Conservation (phyloP, 495 filamentous ascomycete genomes). For the Talaromyces borbonicus region DNA sequence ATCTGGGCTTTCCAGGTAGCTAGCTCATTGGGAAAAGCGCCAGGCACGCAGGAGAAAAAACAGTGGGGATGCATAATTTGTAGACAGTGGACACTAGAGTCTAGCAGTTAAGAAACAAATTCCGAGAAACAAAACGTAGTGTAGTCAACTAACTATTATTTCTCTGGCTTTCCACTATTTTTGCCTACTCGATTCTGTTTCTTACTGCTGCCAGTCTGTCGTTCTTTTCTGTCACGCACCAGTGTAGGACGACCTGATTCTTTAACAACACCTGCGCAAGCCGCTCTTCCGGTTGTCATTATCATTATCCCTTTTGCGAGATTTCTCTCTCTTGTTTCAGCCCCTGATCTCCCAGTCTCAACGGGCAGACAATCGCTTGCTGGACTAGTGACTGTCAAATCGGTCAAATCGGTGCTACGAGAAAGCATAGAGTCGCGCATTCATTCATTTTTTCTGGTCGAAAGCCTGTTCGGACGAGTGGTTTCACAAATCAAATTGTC, state of each 20-base stretch:
- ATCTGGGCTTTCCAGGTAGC: too few relatives aligned
- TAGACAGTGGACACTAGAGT: not conserved
- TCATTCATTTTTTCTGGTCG: not conserved
- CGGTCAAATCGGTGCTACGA: not conserved
- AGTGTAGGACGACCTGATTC: too few relatives aligned
- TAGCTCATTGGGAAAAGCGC: conserved; percentile 2
- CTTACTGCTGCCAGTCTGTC: conserved; percentile 1
- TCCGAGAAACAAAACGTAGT: too few relatives aligned
- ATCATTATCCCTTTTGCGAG: not conserved
- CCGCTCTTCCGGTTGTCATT: too few relatives aligned
- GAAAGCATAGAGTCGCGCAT: too few relatives aligned
- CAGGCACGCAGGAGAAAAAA: not conserved
- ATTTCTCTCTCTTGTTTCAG: not conserved
- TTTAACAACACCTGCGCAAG: too few relatives aligned
- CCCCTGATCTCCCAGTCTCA: conserved; percentile 11
- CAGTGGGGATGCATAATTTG: not conserved
- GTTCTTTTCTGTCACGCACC: conserved; percentile 5
- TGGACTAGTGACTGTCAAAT: conserved; percentile 23
- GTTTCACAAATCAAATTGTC: too few relatives aligned
- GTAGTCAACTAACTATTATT: too few relatives aligned
- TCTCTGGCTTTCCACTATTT: not conserved
- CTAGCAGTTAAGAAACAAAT: conserved; percentile 1
- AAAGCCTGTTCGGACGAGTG: too few relatives aligned
- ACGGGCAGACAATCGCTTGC: conserved; percentile 18
- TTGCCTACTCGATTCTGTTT: not conserved